These are phyloP conservation scores for Boletellus sp. DNA, from an alignment of 768 basidiomycete genomes.

Conservation along the genomic window DNA sequence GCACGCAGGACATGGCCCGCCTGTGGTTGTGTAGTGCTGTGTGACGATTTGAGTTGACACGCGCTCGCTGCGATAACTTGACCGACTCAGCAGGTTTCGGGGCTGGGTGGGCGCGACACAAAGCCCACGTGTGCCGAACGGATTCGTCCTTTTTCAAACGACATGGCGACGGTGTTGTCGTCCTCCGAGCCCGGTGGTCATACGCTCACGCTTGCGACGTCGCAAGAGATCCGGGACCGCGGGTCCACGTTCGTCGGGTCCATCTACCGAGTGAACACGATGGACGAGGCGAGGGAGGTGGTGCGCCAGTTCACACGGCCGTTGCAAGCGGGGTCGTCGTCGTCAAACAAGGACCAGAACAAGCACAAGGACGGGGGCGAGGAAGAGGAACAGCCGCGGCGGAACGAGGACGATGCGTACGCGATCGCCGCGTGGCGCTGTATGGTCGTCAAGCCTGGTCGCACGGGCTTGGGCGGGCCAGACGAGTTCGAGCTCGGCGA, in stretches of 20 bases:
- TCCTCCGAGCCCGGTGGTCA: constrained; percentile 30
- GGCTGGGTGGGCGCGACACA: no score
- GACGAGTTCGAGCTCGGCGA: constrained; percentile 69
- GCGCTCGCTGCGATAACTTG: no score
- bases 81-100: no score
- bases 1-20: no score
- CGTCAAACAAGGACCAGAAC: not conserved
- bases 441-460: constrained; percentile 65
- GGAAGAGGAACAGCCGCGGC: not conserved
- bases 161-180: constrained; percentile 1
- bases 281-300: constrained; percentile 47
- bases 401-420: constrained; percentile 44
- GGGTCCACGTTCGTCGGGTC: constrained; percentile 68
- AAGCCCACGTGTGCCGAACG: no score
- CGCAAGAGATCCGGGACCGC: constrained; percentile 73
- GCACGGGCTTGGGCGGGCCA: constrained; percentile 62
- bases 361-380: not conserved
- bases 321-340: not conserved
- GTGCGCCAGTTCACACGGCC: constrained; percentile 17
- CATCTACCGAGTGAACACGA: constrained; percentile 53
- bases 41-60: no score
- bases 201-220: constrained; percentile 44
- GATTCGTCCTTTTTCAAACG: not conserved
- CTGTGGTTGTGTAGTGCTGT: no score
- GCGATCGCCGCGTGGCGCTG: constrained; percentile 79